A percentile compares a stretch with the other conserved stretches of the same genome.
phyloP scores from a whole-genome alignment of 208 protist genomes.

The Wallacemonas sp. region DNA sequence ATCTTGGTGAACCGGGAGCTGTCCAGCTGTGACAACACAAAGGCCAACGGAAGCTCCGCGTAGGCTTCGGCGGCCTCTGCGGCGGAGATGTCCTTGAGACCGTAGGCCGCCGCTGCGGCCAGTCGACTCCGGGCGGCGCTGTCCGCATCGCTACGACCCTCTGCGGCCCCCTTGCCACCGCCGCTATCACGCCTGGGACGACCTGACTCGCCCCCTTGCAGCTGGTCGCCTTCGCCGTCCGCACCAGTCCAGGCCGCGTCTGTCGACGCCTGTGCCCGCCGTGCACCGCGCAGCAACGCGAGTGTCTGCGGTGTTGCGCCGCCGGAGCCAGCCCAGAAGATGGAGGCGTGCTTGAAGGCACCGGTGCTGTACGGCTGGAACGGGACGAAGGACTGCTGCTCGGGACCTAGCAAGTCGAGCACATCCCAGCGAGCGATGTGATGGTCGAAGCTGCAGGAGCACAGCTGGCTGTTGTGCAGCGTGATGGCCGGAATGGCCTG shows the following conservation, averaged over 20 bases:
- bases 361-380: constrained; percentile 9
- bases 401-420: constrained; percentile 17
- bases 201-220: neutral
- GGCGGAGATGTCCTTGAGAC: constrained; percentile 8
- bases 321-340: neutral
- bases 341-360: neutral
- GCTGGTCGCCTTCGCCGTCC: neutral
- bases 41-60: constrained; percentile 38
- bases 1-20: constrained; percentile 31
- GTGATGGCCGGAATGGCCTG: constrained; percentile 33
- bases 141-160: neutral
- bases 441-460: constrained; percentile 35
- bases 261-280: neutral
- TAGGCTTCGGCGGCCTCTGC: constrained; percentile 29
- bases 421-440: constrained; percentile 43
- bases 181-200: neutral
- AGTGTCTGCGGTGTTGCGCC: constrained; percentile 1
- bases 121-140: neutral
- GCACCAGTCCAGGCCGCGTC: neutral
- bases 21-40: constrained; percentile 19
- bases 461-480: constrained; percentile 34
- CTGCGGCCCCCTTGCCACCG: neutral
- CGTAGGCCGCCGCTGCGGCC: neutral
- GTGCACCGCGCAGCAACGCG: neutral
- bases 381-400: constrained; percentile 9